phyloP scores from a whole-genome alignment of 345 rosid genomes.

The Psidium guajava region DNA sequence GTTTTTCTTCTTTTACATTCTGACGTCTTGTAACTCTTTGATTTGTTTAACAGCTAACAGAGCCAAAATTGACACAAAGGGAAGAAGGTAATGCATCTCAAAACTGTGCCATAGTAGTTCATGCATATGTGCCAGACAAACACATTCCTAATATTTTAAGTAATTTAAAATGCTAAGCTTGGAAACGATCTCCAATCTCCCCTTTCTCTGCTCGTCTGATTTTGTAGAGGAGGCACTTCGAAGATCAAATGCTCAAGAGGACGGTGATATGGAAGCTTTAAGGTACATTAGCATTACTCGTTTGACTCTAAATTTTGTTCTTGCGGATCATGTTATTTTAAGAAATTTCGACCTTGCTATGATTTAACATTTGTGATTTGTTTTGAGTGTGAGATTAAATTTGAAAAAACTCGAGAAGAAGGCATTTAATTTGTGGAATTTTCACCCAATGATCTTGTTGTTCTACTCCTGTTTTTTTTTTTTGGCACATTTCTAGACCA shows the following conservation, averaged over 20 bases:
- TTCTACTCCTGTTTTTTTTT: background rate
- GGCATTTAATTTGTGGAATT: background rate
- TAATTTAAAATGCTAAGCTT: background rate
- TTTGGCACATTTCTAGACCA: background rate
- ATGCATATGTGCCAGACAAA: background rate
- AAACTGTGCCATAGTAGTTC: background rate
- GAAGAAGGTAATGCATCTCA: conserved; percentile 63
- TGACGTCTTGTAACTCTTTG: background rate
- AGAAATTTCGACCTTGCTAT: background rate
- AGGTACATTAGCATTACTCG: conserved; percentile 30
- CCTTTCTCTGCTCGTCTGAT: conserved; percentile 1
- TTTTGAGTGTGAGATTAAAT: background rate
- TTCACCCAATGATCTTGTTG: background rate
- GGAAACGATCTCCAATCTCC: background rate
- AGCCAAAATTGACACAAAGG: conserved; percentile 61
- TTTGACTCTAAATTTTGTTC: background rate
- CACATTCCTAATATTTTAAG: background rate
- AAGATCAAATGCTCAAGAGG: conserved; percentile 58
- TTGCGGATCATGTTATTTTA: background rate
- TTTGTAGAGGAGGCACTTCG: conserved; percentile 66
- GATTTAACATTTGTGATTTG: background rate
- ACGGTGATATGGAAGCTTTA: conserved; percentile 48
- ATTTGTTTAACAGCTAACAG: conserved; percentile 46
- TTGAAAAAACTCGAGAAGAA: background rate
- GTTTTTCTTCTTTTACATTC: conserved; percentile 1